Evolutionary conservation across 2,329 filamentous ascomycete genomes (phyloP).

Genomic region (Gremmenia infestans): DNA sequence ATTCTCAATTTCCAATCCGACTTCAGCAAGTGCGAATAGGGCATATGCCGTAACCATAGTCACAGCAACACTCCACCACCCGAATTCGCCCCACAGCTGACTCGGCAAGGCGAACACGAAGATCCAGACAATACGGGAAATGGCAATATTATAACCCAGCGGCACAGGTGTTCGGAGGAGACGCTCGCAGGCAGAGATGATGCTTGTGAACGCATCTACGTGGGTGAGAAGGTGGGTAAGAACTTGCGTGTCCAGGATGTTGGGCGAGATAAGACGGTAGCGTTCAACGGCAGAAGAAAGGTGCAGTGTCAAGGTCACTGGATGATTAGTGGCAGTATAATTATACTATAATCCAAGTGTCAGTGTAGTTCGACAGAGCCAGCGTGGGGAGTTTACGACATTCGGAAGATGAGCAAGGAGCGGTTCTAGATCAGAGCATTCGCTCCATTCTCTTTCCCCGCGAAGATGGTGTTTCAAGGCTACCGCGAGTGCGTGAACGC

Average conservation of each 20-base stretch:
- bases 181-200: constrained; percentile 24
- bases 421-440: constrained; percentile 4
- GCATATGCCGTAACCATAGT: constrained; percentile 24
- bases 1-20: constrained; percentile 24
- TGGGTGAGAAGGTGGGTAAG: constrained; percentile 25
- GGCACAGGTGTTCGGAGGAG: constrained; percentile 24
- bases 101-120: constrained; percentile 22
- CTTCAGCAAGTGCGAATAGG: constrained; percentile 20
- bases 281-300: constrained; percentile 19
- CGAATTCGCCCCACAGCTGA: constrained; percentile 20
- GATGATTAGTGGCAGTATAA: constrained; percentile 14
- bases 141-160: constrained; percentile 25
- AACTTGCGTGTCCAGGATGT: constrained; percentile 21
- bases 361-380: neutral
- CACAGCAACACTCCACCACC: constrained; percentile 21
- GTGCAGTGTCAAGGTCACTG: constrained; percentile 19
- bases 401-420: constrained; percentile 7
- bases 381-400: constrained; percentile 1
- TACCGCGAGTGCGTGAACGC: constrained; percentile 7
- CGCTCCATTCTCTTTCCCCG: constrained; percentile 10
- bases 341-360: constrained; percentile 5
- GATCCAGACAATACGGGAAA: constrained; percentile 24
- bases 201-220: constrained; percentile 19
- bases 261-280: constrained; percentile 3
- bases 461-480: constrained; percentile 14